These are phyloP conservation scores for Cyberlindnera samutprakarnensis DNA, from an alignment of 805 yeast genomes.

Conservation along the genomic window DNA sequence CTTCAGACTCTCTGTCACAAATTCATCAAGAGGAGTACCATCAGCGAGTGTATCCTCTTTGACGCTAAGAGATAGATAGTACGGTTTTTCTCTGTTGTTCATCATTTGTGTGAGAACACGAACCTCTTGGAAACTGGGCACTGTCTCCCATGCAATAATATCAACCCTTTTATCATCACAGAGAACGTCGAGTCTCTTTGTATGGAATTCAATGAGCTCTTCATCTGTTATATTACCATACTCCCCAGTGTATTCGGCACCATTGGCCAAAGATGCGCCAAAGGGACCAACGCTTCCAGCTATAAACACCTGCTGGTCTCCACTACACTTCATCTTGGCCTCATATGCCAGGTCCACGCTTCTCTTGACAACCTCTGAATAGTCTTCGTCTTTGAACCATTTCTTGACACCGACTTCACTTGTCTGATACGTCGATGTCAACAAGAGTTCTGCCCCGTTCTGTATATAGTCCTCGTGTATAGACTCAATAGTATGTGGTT, in stretches of 20 bases:
- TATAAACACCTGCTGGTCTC: constrained; percentile 20
- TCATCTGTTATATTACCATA: constrained; percentile 35
- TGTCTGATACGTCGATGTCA: constrained; percentile 54
- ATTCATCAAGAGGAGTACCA: constrained; percentile 35
- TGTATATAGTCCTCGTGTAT: constrained; percentile 44
- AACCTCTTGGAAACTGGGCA: constrained; percentile 56
- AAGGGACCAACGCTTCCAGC: constrained; percentile 74
- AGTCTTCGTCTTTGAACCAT: constrained; percentile 24
- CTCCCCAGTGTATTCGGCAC: constrained; percentile 69
- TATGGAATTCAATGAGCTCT: constrained; percentile 42
- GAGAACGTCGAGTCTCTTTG: constrained; percentile 34
- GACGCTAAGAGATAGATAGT: constrained; percentile 38
- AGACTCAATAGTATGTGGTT: constrained; percentile 35
- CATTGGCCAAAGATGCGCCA: constrained; percentile 61
- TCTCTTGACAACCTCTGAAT: constrained; percentile 4
- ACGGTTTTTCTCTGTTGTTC: constrained; percentile 31
- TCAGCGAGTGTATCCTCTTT: constrained; percentile 37
- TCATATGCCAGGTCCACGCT: constrained; percentile 12
- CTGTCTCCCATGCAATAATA: constrained; percentile 61
- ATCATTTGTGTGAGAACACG: constrained; percentile 38
- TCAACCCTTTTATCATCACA: constrained; percentile 38
- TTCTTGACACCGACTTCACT: constrained; percentile 19
- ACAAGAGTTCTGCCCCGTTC: constrained; percentile 47
- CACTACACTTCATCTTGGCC: constrained; percentile 5
- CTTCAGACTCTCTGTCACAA: constrained; percentile 20